Conservation (phyloP, 768 basidiomycete genomes). For the Leccinum disarticulatum region DNA sequence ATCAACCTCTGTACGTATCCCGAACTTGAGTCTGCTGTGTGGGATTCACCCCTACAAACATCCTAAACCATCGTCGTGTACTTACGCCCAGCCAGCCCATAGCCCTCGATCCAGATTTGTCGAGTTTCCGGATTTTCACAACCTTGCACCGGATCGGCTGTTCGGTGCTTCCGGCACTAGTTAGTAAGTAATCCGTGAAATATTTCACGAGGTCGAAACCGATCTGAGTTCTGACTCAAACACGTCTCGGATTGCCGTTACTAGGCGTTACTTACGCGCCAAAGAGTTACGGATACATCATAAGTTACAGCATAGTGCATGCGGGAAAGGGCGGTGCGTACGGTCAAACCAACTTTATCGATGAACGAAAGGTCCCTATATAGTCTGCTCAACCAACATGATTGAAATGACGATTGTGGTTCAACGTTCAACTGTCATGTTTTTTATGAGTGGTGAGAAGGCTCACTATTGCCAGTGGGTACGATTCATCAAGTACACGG, state of each 20-base stretch:
- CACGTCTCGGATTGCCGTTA: not conserved
- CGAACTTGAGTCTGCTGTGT: not conserved
- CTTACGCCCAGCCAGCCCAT: too few species aligned
- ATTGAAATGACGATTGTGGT: constrained; percentile 12
- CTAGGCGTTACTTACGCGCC: too few species aligned
- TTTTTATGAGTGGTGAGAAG: constrained; percentile 4
- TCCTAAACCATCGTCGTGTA: constrained; percentile 53
- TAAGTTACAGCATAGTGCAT: too few species aligned
- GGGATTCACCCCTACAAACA: too few species aligned
- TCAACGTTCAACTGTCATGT: constrained; percentile 2
- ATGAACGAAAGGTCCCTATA: constrained; percentile 11
- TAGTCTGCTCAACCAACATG: constrained; percentile 5
- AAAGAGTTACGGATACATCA: too few species aligned
- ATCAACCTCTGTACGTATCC: too few species aligned
- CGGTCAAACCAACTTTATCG: constrained; percentile 17
- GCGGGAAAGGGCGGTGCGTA: constrained; percentile 4
- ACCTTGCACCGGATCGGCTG: constrained; percentile 71
- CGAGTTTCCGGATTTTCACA: constrained; percentile 59
- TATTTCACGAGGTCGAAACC: not conserved
- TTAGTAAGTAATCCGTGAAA: constrained; percentile 1
- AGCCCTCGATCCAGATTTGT: constrained; percentile 75
- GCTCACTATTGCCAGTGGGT: constrained; percentile 11
- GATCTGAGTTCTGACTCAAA: not conserved
- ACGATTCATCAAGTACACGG: constrained; percentile 2
- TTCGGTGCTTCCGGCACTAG: constrained; percentile 54